Evolutionary conservation across 1,139 yeast species (phyloP).

Genomic region (Kodamaea ohmeri): DNA sequence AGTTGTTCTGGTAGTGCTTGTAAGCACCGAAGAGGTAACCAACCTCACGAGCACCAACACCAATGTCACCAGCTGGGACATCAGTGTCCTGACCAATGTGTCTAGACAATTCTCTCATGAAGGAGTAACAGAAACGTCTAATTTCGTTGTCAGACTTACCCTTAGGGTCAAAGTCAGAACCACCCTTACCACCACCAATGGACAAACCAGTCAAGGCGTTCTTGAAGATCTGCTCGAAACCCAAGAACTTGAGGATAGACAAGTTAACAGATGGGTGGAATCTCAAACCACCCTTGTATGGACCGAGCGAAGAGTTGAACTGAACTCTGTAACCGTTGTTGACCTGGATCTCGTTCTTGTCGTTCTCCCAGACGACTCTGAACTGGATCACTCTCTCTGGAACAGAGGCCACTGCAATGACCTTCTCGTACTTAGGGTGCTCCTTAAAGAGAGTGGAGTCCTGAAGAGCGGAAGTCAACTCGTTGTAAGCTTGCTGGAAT

Average conservation of each 20-base stretch:
- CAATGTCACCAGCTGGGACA: constrained; percentile 97
- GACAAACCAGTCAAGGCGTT: constrained; percentile 94
- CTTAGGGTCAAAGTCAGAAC: constrained; percentile 96
- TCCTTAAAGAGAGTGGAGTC: constrained; percentile 87
- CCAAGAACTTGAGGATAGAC: constrained; percentile 91
- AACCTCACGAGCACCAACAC: constrained; percentile 90
- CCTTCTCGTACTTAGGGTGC: constrained; percentile 88
- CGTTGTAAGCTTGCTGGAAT: constrained; percentile 98
- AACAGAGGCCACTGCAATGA: constrained; percentile 84
- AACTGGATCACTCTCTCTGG: constrained; percentile 97
- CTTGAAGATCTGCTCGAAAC: constrained; percentile 98
- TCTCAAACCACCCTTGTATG: constrained; percentile 98
- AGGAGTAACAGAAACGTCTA: constrained; percentile 93
- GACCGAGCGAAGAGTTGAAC: constrained; percentile 97
- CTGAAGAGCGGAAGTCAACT: constrained; percentile 81
- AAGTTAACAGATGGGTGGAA: constrained; percentile 96
- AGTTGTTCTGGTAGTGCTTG: constrained; percentile 86
- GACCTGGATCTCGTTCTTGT: constrained; percentile 85
- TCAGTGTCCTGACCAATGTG: constrained; percentile 97
- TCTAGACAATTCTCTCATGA: constrained; percentile 93
- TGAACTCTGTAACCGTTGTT: constrained; percentile 98
- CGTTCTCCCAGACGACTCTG: constrained; percentile 98
- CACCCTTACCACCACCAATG: constrained; percentile 99
- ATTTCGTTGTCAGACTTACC: constrained; percentile 90
- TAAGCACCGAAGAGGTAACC: constrained; percentile 96